Conservation (phyloP, 2,329 filamentous ascomycete species). For the Neofusicoccum cordaticola region DNA sequence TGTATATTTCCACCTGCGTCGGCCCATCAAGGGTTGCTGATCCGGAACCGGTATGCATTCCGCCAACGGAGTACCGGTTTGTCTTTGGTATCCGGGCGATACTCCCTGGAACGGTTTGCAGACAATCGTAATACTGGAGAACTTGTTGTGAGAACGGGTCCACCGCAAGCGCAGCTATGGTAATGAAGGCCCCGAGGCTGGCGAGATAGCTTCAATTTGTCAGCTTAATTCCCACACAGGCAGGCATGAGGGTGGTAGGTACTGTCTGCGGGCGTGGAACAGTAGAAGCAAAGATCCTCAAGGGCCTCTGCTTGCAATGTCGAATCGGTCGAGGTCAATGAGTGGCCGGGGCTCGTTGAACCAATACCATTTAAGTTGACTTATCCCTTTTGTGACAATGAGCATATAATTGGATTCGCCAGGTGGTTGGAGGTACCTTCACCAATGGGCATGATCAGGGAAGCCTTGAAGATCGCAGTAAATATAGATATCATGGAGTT, state of each 20-base stretch:
- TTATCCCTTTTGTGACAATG: not conserved
- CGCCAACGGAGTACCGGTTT: not conserved
- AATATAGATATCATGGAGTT: constrained; percentile 12
- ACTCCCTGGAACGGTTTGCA: not conserved
- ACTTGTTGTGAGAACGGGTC: constrained; percentile 2
- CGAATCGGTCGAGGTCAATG: constrained; percentile 4
- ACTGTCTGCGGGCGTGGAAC: not conserved
- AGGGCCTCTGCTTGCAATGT: constrained; percentile 4
- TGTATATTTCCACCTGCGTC: not conserved
- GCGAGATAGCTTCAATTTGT: not conserved
- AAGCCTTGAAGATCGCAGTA: not conserved
- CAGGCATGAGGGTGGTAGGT: not conserved
- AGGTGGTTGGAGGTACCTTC: not conserved
- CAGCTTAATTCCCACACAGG: not conserved
- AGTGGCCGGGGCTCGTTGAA: not conserved
- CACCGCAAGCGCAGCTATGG: not conserved
- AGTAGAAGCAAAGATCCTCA: not conserved
- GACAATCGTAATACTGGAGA: not conserved
- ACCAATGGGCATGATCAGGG: not conserved
- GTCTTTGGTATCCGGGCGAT: not conserved
- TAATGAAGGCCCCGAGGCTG: not conserved
- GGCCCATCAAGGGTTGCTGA: not conserved
- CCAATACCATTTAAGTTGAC: constrained; percentile 11
- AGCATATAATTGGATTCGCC: not conserved
- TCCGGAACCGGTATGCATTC: not conserved